Percentiles rank a stretch among this genome's conserved stretches.
Evolutionary conservation across 352 stramenopile species (phyloP).

Genomic region (Pythium dissimile): DNA sequence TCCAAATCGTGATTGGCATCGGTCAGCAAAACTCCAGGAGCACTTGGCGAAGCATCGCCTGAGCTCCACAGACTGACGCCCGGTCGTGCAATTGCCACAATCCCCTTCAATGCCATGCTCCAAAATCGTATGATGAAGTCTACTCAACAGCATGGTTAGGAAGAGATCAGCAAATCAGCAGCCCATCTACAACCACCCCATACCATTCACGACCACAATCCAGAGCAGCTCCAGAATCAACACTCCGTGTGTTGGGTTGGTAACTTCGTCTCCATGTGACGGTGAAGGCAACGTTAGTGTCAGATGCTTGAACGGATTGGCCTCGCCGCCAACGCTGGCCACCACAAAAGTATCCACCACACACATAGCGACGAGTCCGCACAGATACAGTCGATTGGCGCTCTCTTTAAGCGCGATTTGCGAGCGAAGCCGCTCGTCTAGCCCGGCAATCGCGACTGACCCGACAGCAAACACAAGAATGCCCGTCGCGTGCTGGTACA

Average conservation of each 20-base stretch:
- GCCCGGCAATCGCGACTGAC: constrained; percentile 60
- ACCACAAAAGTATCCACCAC: constrained; percentile 56
- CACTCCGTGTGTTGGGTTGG: constrained; percentile 21
- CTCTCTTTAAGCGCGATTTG: constrained; percentile 80
- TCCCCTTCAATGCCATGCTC: constrained; percentile 56
- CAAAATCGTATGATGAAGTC: constrained; percentile 70
- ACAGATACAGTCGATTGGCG: constrained; percentile 44
- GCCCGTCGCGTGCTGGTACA: constrained; percentile 68
- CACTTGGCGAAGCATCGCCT: too few species aligned
- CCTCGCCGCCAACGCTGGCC: constrained; percentile 53
- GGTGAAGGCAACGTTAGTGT: constrained; percentile 28
- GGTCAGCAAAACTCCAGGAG: background rate
- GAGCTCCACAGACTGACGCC: constrained; percentile 11
- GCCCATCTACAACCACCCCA: background rate
- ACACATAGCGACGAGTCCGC: constrained; percentile 53
- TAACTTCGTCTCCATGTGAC: background rate
- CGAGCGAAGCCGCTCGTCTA: constrained; percentile 60
- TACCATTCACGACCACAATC: constrained; percentile 78
- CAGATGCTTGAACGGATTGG: constrained; percentile 58
- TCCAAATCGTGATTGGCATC: constrained; percentile 33
- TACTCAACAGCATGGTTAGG: constrained; percentile 17
- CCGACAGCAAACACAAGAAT: constrained; percentile 68
- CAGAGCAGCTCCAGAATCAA: constrained; percentile 66
- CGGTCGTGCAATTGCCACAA: constrained; percentile 45
- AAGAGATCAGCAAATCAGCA: background rate